Conservation (phyloP, 352 stramenopile species). For the Phytophthora tentaculata region DNA sequence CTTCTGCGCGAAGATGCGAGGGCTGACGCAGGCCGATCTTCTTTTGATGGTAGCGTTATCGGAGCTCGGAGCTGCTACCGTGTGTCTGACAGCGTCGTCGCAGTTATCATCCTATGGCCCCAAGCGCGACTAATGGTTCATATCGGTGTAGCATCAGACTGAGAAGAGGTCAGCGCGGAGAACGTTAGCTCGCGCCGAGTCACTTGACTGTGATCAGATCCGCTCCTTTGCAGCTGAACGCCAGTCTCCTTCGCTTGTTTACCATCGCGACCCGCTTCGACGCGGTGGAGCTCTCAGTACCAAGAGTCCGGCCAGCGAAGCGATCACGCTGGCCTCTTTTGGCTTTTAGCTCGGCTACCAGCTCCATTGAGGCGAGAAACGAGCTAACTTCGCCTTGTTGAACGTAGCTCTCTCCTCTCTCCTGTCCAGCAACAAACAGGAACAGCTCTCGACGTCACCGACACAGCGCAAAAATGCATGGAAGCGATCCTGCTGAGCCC, state of each 20-base stretch:
- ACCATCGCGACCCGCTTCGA: conserved; percentile 17
- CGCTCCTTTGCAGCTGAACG: conserved; percentile 25
- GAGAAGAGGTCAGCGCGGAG: not conserved
- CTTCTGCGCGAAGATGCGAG: conserved; percentile 11
- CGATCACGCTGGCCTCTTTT: conserved; percentile 24
- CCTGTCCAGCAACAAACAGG: not conserved
- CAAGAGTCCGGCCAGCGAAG: conserved; percentile 21
- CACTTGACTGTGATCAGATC: conserved; percentile 32
- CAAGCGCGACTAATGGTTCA: no score
- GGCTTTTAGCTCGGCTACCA: conserved; percentile 13
- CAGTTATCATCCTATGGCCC: no score
- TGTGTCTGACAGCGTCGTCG: not conserved
- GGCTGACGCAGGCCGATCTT: not conserved
- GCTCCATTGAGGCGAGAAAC: conserved; percentile 12
- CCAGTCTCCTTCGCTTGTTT: conserved; percentile 8
- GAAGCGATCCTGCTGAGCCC: not conserved
- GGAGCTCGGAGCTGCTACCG: no score
- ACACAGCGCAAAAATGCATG: not conserved
- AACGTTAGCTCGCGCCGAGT: not conserved
- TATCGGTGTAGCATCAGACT: no score
- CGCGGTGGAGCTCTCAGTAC: not conserved
- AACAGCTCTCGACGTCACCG: not conserved
- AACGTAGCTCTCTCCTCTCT: not conserved
- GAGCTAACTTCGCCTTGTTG: conserved; percentile 22
- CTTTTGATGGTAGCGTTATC: no score